These are phyloP conservation scores for Penstemon davidsonii DNA, from an alignment of 257 asterid genomes.

Conservation along the genomic window DNA sequence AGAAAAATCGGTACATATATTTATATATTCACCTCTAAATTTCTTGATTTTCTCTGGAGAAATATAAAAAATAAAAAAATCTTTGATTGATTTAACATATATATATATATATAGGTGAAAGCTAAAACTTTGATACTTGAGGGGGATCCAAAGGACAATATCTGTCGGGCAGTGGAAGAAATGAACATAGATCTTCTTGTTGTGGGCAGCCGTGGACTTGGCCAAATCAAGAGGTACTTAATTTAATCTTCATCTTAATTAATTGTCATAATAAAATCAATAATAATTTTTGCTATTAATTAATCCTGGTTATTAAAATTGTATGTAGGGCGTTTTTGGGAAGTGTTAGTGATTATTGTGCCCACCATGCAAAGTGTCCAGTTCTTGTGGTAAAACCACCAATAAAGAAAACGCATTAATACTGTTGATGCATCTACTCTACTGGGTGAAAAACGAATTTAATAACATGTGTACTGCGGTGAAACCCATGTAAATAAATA, in stretches of 20 bases:
- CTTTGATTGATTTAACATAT: neutral
- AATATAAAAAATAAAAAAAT: neutral
- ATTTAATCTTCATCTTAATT: too few species aligned
- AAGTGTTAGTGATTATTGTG: conserved; percentile 51
- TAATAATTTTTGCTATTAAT: neutral
- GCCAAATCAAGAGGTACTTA: conserved; percentile 55
- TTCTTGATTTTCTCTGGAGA: neutral
- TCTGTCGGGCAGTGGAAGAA: conserved; percentile 47
- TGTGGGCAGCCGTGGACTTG: conserved; percentile 64
- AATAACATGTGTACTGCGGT: too few species aligned
- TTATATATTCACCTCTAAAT: neutral
- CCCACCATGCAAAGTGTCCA: conserved; percentile 50
- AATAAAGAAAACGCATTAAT: conserved; percentile 18
- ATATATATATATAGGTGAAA: conserved; percentile 28
- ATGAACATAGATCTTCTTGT: conserved; percentile 47
- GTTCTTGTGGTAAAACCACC: conserved; percentile 49
- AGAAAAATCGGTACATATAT: conserved; percentile 35
- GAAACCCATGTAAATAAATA: too few species aligned
- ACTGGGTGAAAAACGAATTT: too few species aligned
- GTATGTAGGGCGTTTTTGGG: conserved; percentile 47
- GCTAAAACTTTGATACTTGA: conserved; percentile 48
- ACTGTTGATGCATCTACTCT: neutral
- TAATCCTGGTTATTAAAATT: neutral
- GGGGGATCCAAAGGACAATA: conserved; percentile 59
- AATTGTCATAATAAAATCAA: neutral